A percentile compares a stretch with the other conserved stretches of the same genome.
Conservation (phyloP, 352 stramenopile genomes). For the Pythium brachiatum region DNA sequence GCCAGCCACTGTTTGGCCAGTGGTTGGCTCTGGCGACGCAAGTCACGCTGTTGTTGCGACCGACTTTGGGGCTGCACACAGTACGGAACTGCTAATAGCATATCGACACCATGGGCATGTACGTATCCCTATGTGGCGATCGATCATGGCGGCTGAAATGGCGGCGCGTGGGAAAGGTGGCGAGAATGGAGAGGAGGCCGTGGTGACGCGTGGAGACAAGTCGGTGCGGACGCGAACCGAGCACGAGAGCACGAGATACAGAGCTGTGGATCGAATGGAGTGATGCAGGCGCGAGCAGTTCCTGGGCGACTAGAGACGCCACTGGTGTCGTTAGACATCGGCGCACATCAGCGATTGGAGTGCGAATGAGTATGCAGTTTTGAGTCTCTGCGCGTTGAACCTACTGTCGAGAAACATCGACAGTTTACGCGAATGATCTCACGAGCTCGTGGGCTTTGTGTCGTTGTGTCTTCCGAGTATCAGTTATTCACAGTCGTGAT, state of each 20-base stretch:
- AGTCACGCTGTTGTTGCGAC: constrained; percentile 10
- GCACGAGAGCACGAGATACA: neutral
- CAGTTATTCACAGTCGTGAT: too few species aligned
- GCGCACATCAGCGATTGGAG: neutral
- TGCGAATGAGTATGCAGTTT: too few species aligned
- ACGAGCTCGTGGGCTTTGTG: too few species aligned
- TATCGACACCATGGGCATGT: constrained; percentile 79
- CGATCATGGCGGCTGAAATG: neutral
- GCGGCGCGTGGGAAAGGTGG: neutral
- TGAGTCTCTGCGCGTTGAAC: too few species aligned
- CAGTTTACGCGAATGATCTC: too few species aligned
- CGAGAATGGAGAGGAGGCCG: neutral
- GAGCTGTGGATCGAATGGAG: neutral
- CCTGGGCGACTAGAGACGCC: constrained; percentile 5
- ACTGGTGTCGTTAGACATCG: too few species aligned
- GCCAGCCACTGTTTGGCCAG: constrained; percentile 41
- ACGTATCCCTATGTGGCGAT: constrained; percentile 33
- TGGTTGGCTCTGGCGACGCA: constrained; percentile 69
- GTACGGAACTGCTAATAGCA: constrained; percentile 84
- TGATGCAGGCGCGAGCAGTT: neutral
- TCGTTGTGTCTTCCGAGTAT: too few species aligned
- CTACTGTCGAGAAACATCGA: too few species aligned
- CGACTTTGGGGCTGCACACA: constrained; percentile 29
- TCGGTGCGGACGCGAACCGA: neutral
- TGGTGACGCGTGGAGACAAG: neutral